Conservation (phyloP, 164 flowering plant genomes). For the Piper longum region DNA sequence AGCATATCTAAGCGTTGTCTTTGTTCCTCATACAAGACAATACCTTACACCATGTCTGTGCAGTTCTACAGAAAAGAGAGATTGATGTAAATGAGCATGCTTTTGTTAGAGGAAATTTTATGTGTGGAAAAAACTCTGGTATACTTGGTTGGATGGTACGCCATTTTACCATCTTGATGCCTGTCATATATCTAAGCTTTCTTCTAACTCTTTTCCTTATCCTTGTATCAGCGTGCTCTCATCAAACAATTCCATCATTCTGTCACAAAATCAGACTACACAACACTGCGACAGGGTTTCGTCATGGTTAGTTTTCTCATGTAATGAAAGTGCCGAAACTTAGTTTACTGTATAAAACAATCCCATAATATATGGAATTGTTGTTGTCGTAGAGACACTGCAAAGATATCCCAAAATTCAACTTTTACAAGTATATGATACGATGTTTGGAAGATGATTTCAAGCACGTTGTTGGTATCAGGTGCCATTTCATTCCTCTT, state of each 20-base stretch:
- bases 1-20: too few relatives aligned
- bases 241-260: conserved; percentile 50
- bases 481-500: conserved; percentile 21
- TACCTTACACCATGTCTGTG: conserved; percentile 3
- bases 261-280: conserved; percentile 52
- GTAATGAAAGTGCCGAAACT: background rate
- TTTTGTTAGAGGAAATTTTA: conserved; percentile 60
- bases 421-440: conserved; percentile 69
- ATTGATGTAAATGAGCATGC: conserved; percentile 68
- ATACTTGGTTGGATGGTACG: conserved; percentile 59
- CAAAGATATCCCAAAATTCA: conserved; percentile 25
- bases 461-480: conserved; percentile 61
- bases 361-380: too few relatives aligned
- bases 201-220: background rate
- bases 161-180: background rate
- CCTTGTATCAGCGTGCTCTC: conserved; percentile 29
- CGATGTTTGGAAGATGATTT: conserved; percentile 57
- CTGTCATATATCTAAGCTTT: background rate
- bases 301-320: conserved; percentile 9
- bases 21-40: too few relatives aligned
- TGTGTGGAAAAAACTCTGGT: conserved; percentile 24
- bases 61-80: conserved; percentile 48
- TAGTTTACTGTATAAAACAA: background rate
- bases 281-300: conserved; percentile 12
- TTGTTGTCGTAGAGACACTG: conserved; percentile 40